Conservation (phyloP, 2,329 filamentous ascomycete genomes). For the Penicillium brasilianum region DNA sequence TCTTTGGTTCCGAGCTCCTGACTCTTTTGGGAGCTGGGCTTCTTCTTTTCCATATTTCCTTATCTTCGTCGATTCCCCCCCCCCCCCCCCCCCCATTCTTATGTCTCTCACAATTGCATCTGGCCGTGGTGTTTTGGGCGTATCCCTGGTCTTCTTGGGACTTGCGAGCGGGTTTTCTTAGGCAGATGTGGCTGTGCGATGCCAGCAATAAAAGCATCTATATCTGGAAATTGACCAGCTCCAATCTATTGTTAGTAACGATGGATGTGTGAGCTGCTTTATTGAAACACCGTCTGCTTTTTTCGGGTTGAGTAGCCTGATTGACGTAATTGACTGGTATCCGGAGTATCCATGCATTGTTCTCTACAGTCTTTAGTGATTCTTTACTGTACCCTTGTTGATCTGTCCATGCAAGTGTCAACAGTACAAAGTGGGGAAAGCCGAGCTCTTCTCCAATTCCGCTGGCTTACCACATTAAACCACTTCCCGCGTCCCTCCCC, state of each 20-base stretch:
- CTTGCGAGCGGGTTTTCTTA: constrained; percentile 10
- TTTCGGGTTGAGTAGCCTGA: neutral
- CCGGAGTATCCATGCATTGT: neutral
- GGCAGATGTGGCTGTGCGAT: constrained; percentile 7
- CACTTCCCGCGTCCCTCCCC: neutral
- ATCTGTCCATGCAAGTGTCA: too few species aligned
- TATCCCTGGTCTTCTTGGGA: constrained; percentile 4
- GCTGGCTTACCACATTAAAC: neutral
- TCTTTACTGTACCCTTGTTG: too few species aligned
- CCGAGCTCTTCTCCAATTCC: neutral
- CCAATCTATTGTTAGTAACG: neutral
- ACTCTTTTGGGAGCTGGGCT: neutral
- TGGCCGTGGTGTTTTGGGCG: constrained; percentile 28
- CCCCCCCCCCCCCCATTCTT: neutral
- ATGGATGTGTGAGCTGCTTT: neutral
- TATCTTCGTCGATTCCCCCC: neutral
- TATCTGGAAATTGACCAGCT: neutral
- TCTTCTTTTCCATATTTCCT: neutral
- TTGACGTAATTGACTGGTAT: neutral
- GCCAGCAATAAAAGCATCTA: neutral
- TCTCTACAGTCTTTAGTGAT: neutral
- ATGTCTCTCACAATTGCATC: constrained; percentile 15
- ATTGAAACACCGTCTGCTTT: neutral
- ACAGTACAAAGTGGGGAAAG: neutral
- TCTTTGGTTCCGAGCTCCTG: neutral